Conservation (phyloP, 352 stramenopile species). For the Thraustochytrium striatum region DNA sequence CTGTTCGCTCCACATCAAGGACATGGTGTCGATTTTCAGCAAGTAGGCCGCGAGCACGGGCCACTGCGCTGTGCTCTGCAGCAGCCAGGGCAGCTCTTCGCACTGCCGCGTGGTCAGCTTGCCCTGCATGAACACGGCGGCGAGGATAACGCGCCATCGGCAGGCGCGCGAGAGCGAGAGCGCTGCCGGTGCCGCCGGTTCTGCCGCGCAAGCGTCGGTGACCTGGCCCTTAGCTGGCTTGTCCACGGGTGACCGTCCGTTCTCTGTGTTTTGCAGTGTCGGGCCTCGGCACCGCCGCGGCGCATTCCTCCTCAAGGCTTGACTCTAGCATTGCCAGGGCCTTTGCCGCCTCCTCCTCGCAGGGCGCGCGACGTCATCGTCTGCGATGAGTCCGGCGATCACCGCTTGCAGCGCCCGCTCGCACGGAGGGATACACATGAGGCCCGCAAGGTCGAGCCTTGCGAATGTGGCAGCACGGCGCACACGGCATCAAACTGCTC, state of each 20-base stretch:
- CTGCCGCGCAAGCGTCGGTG: not conserved
- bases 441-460: too few relatives aligned
- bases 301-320: too few relatives aligned
- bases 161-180: not conserved
- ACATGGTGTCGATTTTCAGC: not conserved
- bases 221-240: not conserved
- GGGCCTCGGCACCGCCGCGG: too few relatives aligned
- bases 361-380: too few relatives aligned
- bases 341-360: too few relatives aligned
- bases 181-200: not conserved
- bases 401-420: too few relatives aligned
- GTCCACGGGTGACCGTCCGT: not conserved
- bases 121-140: not conserved
- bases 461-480: too few relatives aligned
- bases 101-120: not conserved
- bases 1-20: not conserved
- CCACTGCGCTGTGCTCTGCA: not conserved
- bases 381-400: too few relatives aligned
- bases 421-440: too few relatives aligned
- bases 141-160: slow-evolving; percentile 33
- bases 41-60: not conserved
- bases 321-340: too few relatives aligned
- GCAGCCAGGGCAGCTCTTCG: slow-evolving; percentile 33
- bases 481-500: too few relatives aligned
- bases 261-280: not conserved